A percentile compares a stretch with the other conserved stretches of the same genome.
These are phyloP conservation scores for Candida golubevii DNA, from an alignment of 805 yeast genomes.

Conservation along the genomic window DNA sequence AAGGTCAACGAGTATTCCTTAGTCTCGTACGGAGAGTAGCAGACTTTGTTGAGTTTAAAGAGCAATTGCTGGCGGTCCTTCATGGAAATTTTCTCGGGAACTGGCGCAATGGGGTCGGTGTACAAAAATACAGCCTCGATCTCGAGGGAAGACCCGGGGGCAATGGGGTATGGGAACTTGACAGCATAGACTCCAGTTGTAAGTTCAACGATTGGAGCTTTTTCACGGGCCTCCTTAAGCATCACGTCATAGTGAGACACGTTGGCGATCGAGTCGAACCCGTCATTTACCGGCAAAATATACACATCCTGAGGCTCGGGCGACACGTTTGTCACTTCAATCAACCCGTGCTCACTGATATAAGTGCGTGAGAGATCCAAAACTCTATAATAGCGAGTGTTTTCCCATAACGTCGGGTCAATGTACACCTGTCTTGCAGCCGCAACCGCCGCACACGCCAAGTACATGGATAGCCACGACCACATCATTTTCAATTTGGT, in stretches of 20 bases:
- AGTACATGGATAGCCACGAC: slow-evolving; percentile 11
- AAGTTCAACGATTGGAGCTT: slow-evolving; percentile 22
- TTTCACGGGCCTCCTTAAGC: slow-evolving; percentile 23
- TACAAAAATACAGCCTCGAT: slow-evolving; percentile 49
- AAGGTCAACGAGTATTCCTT: slow-evolving; percentile 39
- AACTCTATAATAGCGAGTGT: slow-evolving; percentile 49
- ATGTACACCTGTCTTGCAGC: slow-evolving; percentile 6
- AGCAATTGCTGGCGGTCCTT: slow-evolving; percentile 58
- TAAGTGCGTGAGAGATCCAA: slow-evolving; percentile 67
- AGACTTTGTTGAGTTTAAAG: slow-evolving; percentile 49
- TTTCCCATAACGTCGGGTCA: slow-evolving; percentile 45
- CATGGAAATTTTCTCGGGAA: slow-evolving; percentile 61
- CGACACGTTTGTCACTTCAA: slow-evolving; percentile 58
- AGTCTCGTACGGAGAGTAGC: slow-evolving; percentile 62
- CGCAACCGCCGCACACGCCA: slow-evolving; percentile 8
- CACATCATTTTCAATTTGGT: slow-evolving; percentile 8
- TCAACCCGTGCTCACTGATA: slow-evolving; percentile 53
- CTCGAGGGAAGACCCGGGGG: slow-evolving; percentile 52
- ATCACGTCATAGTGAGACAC: slow-evolving; percentile 43
- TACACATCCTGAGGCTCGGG: slow-evolving; percentile 51
- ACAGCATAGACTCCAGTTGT: slow-evolving; percentile 36
- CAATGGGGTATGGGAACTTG: slow-evolving; percentile 58
- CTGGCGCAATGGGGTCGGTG: slow-evolving; percentile 48
- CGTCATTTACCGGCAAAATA: slow-evolving; percentile 50
- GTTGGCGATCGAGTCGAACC: slow-evolving; percentile 39